phyloP scores from a whole-genome alignment of 331 rosid genomes.

The Malus hybrid region DNA sequence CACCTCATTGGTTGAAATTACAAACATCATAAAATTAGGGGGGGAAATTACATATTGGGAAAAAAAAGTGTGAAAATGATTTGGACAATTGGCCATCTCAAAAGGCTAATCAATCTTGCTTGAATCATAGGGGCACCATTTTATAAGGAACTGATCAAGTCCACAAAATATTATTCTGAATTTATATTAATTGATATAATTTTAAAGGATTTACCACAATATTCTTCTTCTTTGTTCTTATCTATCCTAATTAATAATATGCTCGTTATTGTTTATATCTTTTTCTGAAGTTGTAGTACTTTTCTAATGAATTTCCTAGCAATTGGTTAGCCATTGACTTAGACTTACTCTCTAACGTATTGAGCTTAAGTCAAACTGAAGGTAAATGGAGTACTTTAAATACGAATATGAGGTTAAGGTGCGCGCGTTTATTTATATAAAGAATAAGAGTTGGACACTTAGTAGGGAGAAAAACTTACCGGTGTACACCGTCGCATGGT shows the following conservation, averaged over 20 bases:
- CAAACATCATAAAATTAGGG: not conserved
- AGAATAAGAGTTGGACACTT: no score
- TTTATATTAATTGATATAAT: not conserved
- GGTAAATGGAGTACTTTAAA: no score
- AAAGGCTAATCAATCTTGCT: not conserved
- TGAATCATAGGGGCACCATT: not conserved
- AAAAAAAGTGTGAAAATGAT: not conserved
- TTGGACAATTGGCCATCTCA: not conserved
- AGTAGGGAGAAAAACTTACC: no score
- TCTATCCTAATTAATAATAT: not conserved
- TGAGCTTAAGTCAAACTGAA: no score
- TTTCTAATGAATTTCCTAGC: not conserved
- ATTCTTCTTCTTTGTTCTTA: not conserved
- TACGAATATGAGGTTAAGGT: no score
- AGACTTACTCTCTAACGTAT: no score
- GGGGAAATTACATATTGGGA: no score
- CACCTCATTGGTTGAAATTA: not conserved
- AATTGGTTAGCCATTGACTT: not conserved
- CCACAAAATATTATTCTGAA: not conserved
- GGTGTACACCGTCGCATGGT: rapidly evolving
- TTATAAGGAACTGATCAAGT: not conserved
- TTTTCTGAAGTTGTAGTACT: not conserved
- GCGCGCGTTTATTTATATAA: no score
- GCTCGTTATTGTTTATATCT: not conserved
- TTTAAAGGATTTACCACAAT: not conserved